Evolutionary conservation across 306 rosid species (phyloP).

Genomic region (Vigna mungo): DNA sequence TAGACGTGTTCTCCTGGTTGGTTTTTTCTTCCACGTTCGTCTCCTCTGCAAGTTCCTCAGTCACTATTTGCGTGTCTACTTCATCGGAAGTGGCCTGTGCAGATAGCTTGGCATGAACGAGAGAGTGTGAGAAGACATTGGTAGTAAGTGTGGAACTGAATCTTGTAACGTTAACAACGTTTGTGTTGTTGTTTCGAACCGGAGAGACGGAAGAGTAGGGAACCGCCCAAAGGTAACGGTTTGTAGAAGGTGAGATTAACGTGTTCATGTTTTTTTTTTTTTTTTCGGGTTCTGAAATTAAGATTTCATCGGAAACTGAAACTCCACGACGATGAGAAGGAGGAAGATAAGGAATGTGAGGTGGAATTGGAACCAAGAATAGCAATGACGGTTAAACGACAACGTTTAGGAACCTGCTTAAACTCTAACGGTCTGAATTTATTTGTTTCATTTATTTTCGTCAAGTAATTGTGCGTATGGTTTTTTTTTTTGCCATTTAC

Average conservation of each 20-base stretch:
- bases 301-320: slow-evolving; percentile 31
- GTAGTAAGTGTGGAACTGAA: slow-evolving; percentile 17
- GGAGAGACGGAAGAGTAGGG: slow-evolving; percentile 39
- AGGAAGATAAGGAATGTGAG: slow-evolving; percentile 49
- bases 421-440: neutral
- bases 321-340: neutral
- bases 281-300: neutral
- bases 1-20: slow-evolving; percentile 39
- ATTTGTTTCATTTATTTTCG: neutral
- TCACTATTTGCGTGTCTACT: slow-evolving; percentile 48
- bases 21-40: slow-evolving; percentile 36
- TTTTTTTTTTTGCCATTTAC: too few species aligned
- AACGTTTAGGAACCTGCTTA: slow-evolving; percentile 15
- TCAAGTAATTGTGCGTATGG: neutral
- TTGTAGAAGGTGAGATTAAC: slow-evolving; percentile 56
- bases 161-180: slow-evolving; percentile 21
- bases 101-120: slow-evolving; percentile 44
- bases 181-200: slow-evolving; percentile 14
- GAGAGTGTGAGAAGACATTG: slow-evolving; percentile 25
- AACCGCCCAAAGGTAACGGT: slow-evolving; percentile 46
- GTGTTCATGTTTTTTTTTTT: slow-evolving; percentile 56
- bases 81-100: slow-evolving; percentile 71
- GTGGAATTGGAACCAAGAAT: slow-evolving; percentile 17
- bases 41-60: slow-evolving; percentile 39
- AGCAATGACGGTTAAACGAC: slow-evolving; percentile 3